Conservation (phyloP, 768 basidiomycete genomes). For the Porphyrellus cyaneotinctus region DNA sequence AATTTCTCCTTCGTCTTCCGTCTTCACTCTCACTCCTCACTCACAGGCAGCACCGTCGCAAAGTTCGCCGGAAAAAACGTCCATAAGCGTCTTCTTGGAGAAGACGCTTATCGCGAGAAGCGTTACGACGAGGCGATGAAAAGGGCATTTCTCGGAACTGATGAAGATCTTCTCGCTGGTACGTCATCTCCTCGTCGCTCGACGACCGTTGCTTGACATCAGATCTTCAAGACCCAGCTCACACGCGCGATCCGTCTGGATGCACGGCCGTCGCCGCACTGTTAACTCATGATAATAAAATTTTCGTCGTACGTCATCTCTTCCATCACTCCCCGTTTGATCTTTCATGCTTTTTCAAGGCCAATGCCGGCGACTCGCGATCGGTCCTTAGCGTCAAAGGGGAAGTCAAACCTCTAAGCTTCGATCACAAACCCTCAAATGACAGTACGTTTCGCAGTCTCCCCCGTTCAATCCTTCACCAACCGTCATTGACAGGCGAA, state of each 20-base stretch:
- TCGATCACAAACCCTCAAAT: slow-evolving; percentile 94
- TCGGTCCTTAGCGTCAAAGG: slow-evolving; percentile 84
- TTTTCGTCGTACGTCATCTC: slow-evolving; percentile 64
- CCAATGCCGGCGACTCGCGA: slow-evolving; percentile 96
- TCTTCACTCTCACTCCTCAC: slow-evolving; percentile 1
- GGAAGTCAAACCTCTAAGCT: slow-evolving; percentile 82
- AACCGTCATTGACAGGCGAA: slow-evolving; percentile 52
- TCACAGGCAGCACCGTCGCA: slow-evolving; percentile 75
- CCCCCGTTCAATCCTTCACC: not conserved
- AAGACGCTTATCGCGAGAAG: slow-evolving; percentile 65
- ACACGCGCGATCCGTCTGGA: slow-evolving; percentile 89
- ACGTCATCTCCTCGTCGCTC: slow-evolving; percentile 22
- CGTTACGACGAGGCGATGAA: slow-evolving; percentile 79
- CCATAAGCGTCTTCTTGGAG: slow-evolving; percentile 68
- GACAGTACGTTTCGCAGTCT: slow-evolving; percentile 50
- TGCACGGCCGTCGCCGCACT: slow-evolving; percentile 93
- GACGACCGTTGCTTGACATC: slow-evolving; percentile 1
- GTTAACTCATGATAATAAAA: slow-evolving; percentile 70
- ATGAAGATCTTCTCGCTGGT: slow-evolving; percentile 91
- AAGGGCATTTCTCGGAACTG: slow-evolving; percentile 86
- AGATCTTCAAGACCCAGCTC: slow-evolving; percentile 63
- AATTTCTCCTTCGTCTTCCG: slow-evolving; percentile 14
- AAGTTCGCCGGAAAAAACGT: slow-evolving; percentile 82
- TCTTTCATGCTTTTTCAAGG: slow-evolving; percentile 45
- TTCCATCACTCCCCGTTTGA: not conserved